A percentile compares a stretch with the other conserved stretches of the same genome.
These are phyloP conservation scores for Blastocystis sp. DNA, from an alignment of 352 stramenopile genomes.

Conservation along the genomic window DNA sequence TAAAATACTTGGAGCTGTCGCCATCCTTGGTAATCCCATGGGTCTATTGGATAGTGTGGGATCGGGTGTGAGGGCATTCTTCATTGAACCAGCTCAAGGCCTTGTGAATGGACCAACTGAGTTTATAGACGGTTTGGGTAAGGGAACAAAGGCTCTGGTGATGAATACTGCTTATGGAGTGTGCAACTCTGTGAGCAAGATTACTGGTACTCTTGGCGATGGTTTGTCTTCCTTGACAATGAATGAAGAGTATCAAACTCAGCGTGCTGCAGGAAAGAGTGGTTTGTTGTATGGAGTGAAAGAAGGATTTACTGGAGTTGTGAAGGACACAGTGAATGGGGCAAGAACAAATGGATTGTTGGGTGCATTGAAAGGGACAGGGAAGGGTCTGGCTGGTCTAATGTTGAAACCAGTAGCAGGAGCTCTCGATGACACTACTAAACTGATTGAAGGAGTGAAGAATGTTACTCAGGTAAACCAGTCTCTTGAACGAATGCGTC, in stretches of 20 bases:
- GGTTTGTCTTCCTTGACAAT: slow-evolving; percentile 83
- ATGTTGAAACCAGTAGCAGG: slow-evolving; percentile 81
- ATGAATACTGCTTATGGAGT: slow-evolving; percentile 85
- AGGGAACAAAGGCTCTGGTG: slow-evolving; percentile 82
- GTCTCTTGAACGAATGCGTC: neutral
- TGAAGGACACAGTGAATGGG: slow-evolving; percentile 75
- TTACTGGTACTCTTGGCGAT: slow-evolving; percentile 84
- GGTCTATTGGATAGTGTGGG: slow-evolving; percentile 82
- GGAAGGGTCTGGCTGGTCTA: slow-evolving; percentile 78
- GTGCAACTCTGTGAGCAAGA: slow-evolving; percentile 86
- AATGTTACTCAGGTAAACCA: slow-evolving; percentile 33
- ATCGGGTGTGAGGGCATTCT: slow-evolving; percentile 83
- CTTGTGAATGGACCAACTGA: slow-evolving; percentile 82
- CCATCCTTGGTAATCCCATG: slow-evolving; percentile 83
- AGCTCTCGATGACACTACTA: slow-evolving; percentile 77
- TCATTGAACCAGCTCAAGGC: slow-evolving; percentile 83
- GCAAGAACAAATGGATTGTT: slow-evolving; percentile 76
- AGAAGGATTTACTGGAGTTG: slow-evolving; percentile 77
- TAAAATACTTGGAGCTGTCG: slow-evolving; percentile 72
- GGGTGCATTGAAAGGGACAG: slow-evolving; percentile 78
- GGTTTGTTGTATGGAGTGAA: slow-evolving; percentile 75
- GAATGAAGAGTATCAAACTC: slow-evolving; percentile 71
- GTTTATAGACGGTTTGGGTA: slow-evolving; percentile 83
- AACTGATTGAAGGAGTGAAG: slow-evolving; percentile 79
- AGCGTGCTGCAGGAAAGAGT: slow-evolving; percentile 70